Conservation (phyloP, 495 filamentous ascomycete genomes). For the Penicillium maclennaniae region DNA sequence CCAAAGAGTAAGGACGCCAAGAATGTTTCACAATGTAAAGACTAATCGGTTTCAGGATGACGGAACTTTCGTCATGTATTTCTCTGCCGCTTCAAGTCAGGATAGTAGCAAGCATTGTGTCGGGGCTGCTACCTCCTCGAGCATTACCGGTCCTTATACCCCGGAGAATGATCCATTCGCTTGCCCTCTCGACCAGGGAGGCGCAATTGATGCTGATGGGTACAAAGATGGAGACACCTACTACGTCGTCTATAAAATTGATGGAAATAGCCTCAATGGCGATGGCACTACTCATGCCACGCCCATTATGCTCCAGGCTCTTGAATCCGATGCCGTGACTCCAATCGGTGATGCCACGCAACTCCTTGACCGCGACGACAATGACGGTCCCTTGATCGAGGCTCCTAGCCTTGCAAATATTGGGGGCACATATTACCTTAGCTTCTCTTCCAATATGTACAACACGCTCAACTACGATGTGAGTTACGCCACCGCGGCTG, state of each 20-base stretch:
- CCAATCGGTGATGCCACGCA: constrained; percentile 37
- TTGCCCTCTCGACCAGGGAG: constrained; percentile 35
- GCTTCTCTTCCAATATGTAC: constrained; percentile 55
- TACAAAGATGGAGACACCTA: constrained; percentile 31
- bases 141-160: constrained; percentile 35
- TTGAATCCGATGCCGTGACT: constrained; percentile 48
- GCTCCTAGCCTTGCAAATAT: constrained; percentile 48
- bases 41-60: constrained; percentile 20
- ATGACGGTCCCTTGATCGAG: constrained; percentile 54
- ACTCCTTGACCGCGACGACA: constrained; percentile 45
- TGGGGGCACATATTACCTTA: constrained; percentile 51
- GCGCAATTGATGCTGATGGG: constrained; percentile 37
- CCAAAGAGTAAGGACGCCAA: constrained; percentile 12
- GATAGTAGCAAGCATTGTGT: constrained; percentile 38
- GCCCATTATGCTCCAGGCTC: constrained; percentile 53
- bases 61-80: constrained; percentile 42
- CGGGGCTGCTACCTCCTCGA: constrained; percentile 38
- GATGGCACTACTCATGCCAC: constrained; percentile 46
- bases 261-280: constrained; percentile 51
- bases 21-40: background rate
- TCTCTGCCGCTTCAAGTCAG: constrained; percentile 24
- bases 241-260: constrained; percentile 50
- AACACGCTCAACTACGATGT: constrained; percentile 46
- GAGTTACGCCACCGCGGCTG: constrained; percentile 46
- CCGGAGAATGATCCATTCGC: constrained; percentile 23